Evolutionary conservation across 2,329 filamentous ascomycete species (phyloP).

Genomic region (Talaromyces sp.): DNA sequence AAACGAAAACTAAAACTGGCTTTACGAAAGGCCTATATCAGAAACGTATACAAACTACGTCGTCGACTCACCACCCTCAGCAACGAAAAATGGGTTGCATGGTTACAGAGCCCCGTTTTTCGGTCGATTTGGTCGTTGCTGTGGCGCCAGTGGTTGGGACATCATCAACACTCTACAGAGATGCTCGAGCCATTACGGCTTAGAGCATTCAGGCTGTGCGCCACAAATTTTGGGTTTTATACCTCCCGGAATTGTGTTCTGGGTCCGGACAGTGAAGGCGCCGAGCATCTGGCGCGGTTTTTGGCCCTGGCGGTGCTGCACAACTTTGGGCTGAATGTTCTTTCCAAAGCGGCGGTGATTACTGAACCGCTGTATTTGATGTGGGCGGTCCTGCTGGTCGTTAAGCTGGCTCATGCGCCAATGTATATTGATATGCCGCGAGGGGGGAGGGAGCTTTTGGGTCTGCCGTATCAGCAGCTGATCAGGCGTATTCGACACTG

Average conservation of each 20-base stretch:
- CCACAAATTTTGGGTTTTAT: neutral
- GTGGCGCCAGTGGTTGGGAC: neutral
- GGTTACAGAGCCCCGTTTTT: neutral
- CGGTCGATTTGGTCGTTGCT: neutral
- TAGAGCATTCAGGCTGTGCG: neutral
- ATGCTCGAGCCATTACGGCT: neutral
- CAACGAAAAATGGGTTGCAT: neutral
- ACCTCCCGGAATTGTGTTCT: neutral
- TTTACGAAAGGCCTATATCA: neutral
- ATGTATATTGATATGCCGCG: neutral
- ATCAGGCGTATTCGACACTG: neutral
- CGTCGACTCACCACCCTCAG: neutral
- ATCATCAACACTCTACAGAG: neutral
- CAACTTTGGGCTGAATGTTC: neutral
- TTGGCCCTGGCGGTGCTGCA: neutral
- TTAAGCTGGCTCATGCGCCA: neutral
- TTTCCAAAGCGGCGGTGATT: neutral
- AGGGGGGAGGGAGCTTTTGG: neutral
- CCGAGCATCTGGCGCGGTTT: neutral
- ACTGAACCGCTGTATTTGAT: neutral
- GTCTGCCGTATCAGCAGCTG: neutral
- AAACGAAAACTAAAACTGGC: neutral
- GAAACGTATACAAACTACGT: neutral
- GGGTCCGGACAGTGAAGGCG: neutral
- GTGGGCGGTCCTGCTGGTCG: neutral